phyloP scores from a whole-genome alignment of 2,329 filamentous ascomycete genomes.

The Sclerotinia nivalis region DNA sequence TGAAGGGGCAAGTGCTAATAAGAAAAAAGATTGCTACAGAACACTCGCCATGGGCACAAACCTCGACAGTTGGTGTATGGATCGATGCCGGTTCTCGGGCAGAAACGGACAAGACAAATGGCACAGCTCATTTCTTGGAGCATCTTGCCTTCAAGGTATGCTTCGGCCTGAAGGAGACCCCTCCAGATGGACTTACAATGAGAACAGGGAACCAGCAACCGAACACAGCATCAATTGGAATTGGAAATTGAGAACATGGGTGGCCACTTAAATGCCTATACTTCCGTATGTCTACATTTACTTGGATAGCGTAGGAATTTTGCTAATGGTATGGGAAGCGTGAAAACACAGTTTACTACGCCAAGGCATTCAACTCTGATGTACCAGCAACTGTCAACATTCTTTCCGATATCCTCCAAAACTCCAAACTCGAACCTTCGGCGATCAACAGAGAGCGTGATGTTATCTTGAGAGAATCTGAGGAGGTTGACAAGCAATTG shows the following conservation, averaged over 20 bases:
- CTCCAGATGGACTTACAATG: constrained; percentile 31
- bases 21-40: constrained; percentile 83
- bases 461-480: constrained; percentile 97
- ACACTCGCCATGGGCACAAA: constrained; percentile 97
- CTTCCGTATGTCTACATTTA: constrained; percentile 70
- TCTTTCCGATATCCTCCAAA: constrained; percentile 97
- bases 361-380: constrained; percentile 98
- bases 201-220: constrained; percentile 80
- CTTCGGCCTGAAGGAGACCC: constrained; percentile 29
- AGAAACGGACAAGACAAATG: constrained; percentile 98
- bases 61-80: constrained; percentile 97
- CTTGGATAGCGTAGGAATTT: constrained; percentile 22
- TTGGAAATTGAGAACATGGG: constrained; percentile 99
- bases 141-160: constrained; percentile 98
- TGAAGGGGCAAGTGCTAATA: constrained; percentile 39
- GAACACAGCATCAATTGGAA: constrained; percentile 96
- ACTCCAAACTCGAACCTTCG: constrained; percentile 92
- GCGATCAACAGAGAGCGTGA: constrained; percentile 98
- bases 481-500: constrained; percentile 99
- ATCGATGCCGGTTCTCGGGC: constrained; percentile 98
- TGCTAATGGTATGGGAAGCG: constrained; percentile 55
- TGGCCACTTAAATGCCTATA: constrained; percentile 98
- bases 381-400: constrained; percentile 97
- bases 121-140: constrained; percentile 99
- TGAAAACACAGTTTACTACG: constrained; percentile 99